Conservation (phyloP, 345 rosid genomes). For the Salix dunnii region DNA sequence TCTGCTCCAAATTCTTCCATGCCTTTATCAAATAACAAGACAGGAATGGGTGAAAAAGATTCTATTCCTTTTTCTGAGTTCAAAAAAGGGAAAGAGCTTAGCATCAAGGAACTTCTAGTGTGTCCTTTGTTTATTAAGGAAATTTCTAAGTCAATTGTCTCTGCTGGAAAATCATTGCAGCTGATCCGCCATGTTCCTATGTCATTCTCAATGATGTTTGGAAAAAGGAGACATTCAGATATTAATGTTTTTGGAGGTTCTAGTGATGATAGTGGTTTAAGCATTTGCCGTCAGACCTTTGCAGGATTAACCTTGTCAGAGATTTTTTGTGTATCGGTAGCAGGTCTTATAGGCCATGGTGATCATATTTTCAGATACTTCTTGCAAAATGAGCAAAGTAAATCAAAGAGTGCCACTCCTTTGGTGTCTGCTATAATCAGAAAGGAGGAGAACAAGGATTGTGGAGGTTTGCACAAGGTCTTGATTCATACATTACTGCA, state of each 20-base stretch:
- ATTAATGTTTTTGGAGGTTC: conserved; percentile 34
- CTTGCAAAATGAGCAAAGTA: conserved; percentile 39
- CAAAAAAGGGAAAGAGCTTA: conserved; percentile 56
- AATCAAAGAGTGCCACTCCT: conserved; percentile 36
- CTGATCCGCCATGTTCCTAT: conserved; percentile 64
- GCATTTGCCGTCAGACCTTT: conserved; percentile 30
- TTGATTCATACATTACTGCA: conserved; percentile 43
- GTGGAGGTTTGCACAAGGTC: conserved; percentile 39
- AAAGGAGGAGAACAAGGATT: conserved; percentile 23
- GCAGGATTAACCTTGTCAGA: conserved; percentile 71
- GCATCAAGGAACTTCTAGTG: conserved; percentile 33
- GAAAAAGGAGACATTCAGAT: conserved; percentile 27
- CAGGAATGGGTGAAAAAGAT: conserved; percentile 43
- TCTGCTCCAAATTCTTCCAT: conserved; percentile 23
- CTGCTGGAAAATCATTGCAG: conserved; percentile 97
- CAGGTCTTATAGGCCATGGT: conserved; percentile 75
- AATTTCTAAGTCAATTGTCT: conserved; percentile 70
- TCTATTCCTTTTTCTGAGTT: conserved; percentile 34
- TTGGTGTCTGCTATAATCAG: conserved; percentile 28
- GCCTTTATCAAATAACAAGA: conserved; percentile 35
- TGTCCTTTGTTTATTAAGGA: conserved; percentile 81
- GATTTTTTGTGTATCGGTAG: conserved; percentile 67
- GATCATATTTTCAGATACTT: conserved; percentile 61
- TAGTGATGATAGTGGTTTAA: conserved; percentile 13
- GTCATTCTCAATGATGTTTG: conserved; percentile 33